A percentile compares a stretch with the other conserved stretches of the same genome.
These are phyloP conservation scores for Phialemoniopsis sp. DNA, from an alignment of 2,329 filamentous ascomycete genomes.

Conservation along the genomic window DNA sequence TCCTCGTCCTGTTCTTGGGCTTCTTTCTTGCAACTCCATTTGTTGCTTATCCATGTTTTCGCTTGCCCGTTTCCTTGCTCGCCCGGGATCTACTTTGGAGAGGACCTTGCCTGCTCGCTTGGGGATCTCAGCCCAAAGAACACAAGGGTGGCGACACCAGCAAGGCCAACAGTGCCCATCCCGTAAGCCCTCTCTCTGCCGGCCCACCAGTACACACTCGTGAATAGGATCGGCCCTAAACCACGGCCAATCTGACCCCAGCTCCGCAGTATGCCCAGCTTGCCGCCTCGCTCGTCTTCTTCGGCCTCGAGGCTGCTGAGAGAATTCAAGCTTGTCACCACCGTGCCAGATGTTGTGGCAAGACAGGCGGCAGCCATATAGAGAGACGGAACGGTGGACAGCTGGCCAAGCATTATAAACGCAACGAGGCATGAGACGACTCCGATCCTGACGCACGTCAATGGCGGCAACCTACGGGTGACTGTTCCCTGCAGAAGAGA, in stretches of 20 bases:
- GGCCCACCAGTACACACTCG: constrained; percentile 97
- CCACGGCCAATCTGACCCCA: constrained; percentile 86
- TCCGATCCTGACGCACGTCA: constrained; percentile 75
- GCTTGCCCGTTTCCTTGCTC: too few species aligned
- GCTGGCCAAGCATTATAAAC: constrained; percentile 73
- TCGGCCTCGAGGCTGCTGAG: constrained; percentile 85
- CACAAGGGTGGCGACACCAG: constrained; percentile 66
- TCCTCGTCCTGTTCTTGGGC: too few species aligned
- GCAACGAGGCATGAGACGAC: constrained; percentile 72
- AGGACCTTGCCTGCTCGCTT: constrained; percentile 5
- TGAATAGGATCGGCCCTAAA: constrained; percentile 84
- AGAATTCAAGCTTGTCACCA: constrained; percentile 90
- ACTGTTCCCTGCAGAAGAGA: constrained; percentile 92
- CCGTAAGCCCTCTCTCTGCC: constrained; percentile 82
- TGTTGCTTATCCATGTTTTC: too few species aligned
- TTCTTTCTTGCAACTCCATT: too few species aligned
- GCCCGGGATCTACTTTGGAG: too few species aligned
- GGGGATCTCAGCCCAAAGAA: constrained; percentile 70
- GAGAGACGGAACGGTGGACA: constrained; percentile 63
- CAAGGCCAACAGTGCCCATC: constrained; percentile 76
- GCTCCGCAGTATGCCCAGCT: constrained; percentile 72
- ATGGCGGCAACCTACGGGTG: constrained; percentile 76
- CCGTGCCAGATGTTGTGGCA: constrained; percentile 87
- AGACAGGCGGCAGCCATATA: constrained; percentile 81
- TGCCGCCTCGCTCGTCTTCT: constrained; percentile 76